Conservation (phyloP, 1,284 basidiomycete genomes). For the Phenoliferia sp. region DNA sequence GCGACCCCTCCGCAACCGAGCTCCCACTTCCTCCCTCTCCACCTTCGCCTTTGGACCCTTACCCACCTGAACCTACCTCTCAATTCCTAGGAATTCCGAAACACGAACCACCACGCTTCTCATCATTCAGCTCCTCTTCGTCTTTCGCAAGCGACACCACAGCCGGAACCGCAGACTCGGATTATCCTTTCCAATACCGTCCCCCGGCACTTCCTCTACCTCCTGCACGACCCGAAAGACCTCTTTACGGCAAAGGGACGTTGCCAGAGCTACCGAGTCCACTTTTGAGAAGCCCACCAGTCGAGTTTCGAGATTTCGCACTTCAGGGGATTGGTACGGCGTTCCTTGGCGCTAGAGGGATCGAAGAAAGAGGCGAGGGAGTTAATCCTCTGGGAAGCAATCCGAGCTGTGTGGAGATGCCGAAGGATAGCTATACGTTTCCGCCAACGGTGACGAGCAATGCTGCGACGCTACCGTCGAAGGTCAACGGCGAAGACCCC, state of each 20-base stretch:
- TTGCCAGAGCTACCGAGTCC: background rate
- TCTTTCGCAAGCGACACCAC: background rate
- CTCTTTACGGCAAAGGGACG: background rate
- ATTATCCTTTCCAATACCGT: background rate
- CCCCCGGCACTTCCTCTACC: background rate
- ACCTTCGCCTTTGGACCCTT: background rate
- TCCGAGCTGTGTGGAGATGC: too few relatives aligned
- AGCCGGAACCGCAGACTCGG: background rate
- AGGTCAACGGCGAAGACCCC: too few relatives aligned
- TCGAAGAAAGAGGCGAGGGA: background rate
- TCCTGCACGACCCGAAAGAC: background rate
- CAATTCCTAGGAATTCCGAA: background rate
- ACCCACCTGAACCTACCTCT: background rate
- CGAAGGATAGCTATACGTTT: too few relatives aligned
- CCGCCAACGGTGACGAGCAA: too few relatives aligned
- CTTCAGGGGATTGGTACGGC: background rate
- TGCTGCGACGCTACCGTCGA: too few relatives aligned
- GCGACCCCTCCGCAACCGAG: too few relatives aligned
- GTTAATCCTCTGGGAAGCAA: too few relatives aligned
- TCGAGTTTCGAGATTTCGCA: background rate
- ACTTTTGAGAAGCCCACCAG: background rate
- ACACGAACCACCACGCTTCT: background rate
- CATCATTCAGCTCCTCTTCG: background rate
- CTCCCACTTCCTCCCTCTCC: too few relatives aligned
- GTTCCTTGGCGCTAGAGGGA: background rate